A percentile compares a stretch with the other conserved stretches of the same genome.
Conservation (phyloP, 495 filamentous ascomycete species). For the Tetracladium marchalianum region DNA sequence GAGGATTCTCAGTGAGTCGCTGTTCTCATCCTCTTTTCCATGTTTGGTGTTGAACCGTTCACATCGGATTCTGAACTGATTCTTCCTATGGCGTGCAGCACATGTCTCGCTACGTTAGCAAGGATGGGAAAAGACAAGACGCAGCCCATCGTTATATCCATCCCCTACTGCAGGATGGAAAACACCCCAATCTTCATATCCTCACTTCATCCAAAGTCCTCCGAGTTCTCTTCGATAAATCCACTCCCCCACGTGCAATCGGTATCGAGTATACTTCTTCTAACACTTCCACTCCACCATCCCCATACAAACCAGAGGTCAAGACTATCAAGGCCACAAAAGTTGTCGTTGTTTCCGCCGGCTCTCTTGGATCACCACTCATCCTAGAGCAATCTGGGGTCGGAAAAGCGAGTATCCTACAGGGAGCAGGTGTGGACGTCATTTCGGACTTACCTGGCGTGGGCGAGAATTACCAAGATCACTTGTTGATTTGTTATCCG, state of each 20-base stretch:
- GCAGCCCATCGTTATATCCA: conserved; percentile 34
- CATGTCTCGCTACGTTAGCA: conserved; percentile 20
- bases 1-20: conserved; percentile 11
- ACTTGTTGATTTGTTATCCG: conserved; percentile 21
- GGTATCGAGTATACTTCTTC: conserved; percentile 33
- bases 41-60: not conserved
- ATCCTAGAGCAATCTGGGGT: conserved; percentile 67
- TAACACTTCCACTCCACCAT: conserved; percentile 14
- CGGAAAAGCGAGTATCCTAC: conserved; percentile 54
- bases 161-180: conserved; percentile 32
- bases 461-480: conserved; percentile 55
- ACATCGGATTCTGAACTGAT: not conserved
- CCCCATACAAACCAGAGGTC: conserved; percentile 12
- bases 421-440: conserved; percentile 56
- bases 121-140: conserved; percentile 37
- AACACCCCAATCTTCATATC: conserved; percentile 41
- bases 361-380: conserved; percentile 48
- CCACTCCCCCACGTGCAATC: conserved; percentile 25
- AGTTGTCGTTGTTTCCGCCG: conserved; percentile 51
- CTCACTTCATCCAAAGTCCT: conserved; percentile 38
- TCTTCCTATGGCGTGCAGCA: conserved; percentile 6
- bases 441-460: conserved; percentile 65
- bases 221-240: conserved; percentile 40
- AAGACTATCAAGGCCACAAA: conserved; percentile 28
- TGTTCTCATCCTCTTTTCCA: not conserved